A percentile compares a stretch with the other conserved stretches of the same genome.
These are phyloP conservation scores for Pythium insidiosum DNA, from an alignment of 352 stramenopile genomes.

Conservation along the genomic window DNA sequence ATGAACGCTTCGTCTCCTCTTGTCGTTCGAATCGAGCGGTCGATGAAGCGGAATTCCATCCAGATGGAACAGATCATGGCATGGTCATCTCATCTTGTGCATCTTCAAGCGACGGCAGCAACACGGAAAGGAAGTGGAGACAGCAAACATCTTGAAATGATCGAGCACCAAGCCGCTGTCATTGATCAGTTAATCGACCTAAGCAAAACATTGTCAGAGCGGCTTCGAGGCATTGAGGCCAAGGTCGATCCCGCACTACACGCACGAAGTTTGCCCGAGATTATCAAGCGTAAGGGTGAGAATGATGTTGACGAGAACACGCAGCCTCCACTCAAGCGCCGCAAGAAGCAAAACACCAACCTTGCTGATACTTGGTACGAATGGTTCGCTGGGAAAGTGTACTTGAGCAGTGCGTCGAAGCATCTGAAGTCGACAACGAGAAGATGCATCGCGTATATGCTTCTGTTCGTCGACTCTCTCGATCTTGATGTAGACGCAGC, in stretches of 20 bases:
- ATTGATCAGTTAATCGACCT: slow-evolving; percentile 5
- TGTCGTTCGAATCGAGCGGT: neutral
- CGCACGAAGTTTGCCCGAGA: neutral
- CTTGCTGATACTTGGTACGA: neutral
- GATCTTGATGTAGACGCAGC: no score
- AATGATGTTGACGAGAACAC: neutral
- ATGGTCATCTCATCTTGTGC: neutral
- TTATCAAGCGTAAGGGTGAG: neutral
- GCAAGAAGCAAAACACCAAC: slow-evolving; percentile 2
- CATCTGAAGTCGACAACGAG: no score
- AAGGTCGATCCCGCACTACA: neutral
- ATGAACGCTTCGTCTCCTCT: neutral
- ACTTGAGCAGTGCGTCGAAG: no score
- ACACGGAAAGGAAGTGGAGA: neutral
- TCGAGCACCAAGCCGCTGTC: slow-evolving; percentile 1
- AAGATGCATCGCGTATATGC: no score
- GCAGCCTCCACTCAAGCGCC: neutral
- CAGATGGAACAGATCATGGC: neutral
- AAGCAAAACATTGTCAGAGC: neutral
- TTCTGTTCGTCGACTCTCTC: no score
- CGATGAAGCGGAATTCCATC: neutral
- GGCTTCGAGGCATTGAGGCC: neutral
- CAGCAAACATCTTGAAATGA: neutral
- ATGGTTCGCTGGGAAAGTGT: no score
- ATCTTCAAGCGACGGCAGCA: neutral